Evolutionary conservation across 805 yeast species (phyloP), one percentile per base, ranked within the genome.

Genomic region (Komagataella pastoris): DNA sequence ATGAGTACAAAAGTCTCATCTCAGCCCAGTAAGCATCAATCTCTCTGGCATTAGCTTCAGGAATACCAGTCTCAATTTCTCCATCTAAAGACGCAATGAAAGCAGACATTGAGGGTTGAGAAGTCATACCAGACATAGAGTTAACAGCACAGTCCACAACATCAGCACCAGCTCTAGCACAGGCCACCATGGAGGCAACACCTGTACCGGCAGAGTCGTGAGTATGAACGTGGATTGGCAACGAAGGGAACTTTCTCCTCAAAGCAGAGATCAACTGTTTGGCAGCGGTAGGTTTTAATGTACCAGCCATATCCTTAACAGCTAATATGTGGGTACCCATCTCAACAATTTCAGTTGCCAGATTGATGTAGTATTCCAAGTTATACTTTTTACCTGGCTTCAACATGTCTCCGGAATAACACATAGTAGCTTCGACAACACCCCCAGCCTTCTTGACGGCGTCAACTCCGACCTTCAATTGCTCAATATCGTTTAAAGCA

Each of bases 201-300:
- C 96, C 99, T 52, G 99, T 93, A 74, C 99, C 99, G 44, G 99
- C 99, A 56, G 98, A 90, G 72, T 93, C 99, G 71, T 93, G 99
- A 43, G 98, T 90, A 72, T 93, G 99, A 47, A 93, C 97, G 67
- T 93, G 99, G 65, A 93, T 93, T 60, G 98, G 97, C 65, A 93
- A 76, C 63, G 88, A 81, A 53, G 99, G 99, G 71, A 86, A 88
- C 69, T 79, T 83, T 55, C 77, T 80, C 72, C 99, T 82, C 60
- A 93, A 80, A 24, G 87, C 73, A 54, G 90, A 80, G 60, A 93
- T 79, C 65, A 93, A 80, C 51, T 83, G 59, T 49, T 76, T 80
- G 47, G 99, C 99, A 55, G 99, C 99, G 54, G 80, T 74, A 55
- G 99, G 99, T 71, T 91, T 90, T 74, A 93, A 69, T 57, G 98